Conservation (phyloP, 768 basidiomycete species). For the Trametes sanguinea region DNA sequence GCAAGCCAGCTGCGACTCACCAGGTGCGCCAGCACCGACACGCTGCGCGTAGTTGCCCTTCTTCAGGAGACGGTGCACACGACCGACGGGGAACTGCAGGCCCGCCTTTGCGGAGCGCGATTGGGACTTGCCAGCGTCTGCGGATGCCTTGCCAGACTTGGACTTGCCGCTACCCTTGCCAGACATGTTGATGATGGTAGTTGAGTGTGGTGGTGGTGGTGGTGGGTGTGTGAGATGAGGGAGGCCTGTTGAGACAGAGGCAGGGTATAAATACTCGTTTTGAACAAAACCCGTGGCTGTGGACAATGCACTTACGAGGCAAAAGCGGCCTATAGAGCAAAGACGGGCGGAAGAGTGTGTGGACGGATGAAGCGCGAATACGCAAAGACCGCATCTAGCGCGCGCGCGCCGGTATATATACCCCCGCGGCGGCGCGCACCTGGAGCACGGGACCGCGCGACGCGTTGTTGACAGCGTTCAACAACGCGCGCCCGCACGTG, state of each 20-base stretch:
- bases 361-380: background rate
- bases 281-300: background rate
- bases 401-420: conserved; percentile 17
- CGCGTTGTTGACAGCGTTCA: conserved; percentile 30
- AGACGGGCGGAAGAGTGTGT: background rate
- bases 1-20: conserved; percentile 37
- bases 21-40: conserved; percentile 86
- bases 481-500: conserved; percentile 28
- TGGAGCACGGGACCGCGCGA: conserved; percentile 24
- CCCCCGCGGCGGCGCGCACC: conserved; percentile 3
- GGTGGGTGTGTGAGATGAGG: background rate
- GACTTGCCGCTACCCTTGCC: conserved; percentile 60
- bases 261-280: background rate
- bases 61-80: conserved; percentile 89
- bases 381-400: too few relatives aligned
- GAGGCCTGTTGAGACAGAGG: background rate
- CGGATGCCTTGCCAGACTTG: conserved; percentile 62
- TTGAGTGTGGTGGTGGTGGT: conserved; percentile 15
- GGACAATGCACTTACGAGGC: background rate
- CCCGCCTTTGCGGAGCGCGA: conserved; percentile 78
- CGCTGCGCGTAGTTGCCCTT: conserved; percentile 85
- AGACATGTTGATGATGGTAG: conserved; percentile 35
- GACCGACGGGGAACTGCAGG: conserved; percentile 88
- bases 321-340: background rate
- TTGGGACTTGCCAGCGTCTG: conserved; percentile 50